Evolutionary conservation across 2,329 filamentous ascomycete genomes (phyloP).

Genomic region (Verticillium isaacii): DNA sequence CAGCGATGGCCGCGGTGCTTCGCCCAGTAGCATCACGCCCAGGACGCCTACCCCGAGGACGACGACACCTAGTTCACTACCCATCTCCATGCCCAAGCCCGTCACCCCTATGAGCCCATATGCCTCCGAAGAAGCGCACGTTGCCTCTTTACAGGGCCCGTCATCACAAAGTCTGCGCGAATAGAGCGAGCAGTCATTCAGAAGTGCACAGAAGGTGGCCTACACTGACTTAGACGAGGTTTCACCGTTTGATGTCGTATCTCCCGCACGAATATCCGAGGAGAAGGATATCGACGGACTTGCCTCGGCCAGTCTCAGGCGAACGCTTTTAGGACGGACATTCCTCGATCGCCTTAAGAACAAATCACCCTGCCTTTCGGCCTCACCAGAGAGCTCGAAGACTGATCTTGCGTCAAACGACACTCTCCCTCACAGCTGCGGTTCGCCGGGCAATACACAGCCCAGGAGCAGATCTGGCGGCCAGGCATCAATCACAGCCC

Average conservation of each 20-base stretch:
- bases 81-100: not conserved
- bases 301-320: not conserved
- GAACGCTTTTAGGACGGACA: not conserved
- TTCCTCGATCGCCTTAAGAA: not conserved
- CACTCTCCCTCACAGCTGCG: not conserved
- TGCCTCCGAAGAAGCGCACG: conserved; percentile 42
- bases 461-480: not conserved
- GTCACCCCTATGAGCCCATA: conserved; percentile 33
- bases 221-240: not conserved
- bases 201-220: not conserved
- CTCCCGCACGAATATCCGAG: not conserved
- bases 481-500: not conserved
- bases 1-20: not conserved
- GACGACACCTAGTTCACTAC: not conserved
- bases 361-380: not conserved
- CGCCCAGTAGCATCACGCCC: conserved; percentile 3
- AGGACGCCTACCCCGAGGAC: conserved; percentile 7
- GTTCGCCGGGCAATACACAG: not conserved
- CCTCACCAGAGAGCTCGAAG: not conserved
- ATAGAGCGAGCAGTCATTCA: not conserved
- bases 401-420: not conserved
- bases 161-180: not conserved
- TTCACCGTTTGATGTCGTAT: not conserved
- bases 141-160: conserved; percentile 38
- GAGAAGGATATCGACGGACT: not conserved